Base-by-base conservation (phyloP, 352 stramenopile species). In the Pythium brassicae region DNA sequence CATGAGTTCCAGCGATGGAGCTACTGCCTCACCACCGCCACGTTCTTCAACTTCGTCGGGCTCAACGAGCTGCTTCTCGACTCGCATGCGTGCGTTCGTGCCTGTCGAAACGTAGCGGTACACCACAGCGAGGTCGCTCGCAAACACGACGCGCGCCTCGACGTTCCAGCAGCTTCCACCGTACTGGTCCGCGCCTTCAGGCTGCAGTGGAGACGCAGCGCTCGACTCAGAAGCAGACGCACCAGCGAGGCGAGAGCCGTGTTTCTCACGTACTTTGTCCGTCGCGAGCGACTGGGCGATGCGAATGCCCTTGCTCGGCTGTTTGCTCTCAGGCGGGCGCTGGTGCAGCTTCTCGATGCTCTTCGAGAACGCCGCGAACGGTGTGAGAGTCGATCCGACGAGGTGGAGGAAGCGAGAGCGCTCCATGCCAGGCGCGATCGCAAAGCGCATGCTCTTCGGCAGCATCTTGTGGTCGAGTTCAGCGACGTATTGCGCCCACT, bases 21-120 rank as follows among this genome's bases (percentile, higher is more conserved):
- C 12, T 27, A 8, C 9, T 1, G 9, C 2, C 6, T 39, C 19
- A 12, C 15, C 19, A 12, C 15, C 7, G 9, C 4, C 11, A 8
- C 6, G 0, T 22, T 29, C 25, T 35, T n/a, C 25, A 7, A 2
- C 25, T 1, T 29, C 26, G 10, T 20, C 14, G 4, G 19, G 20
- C 59, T 27, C 32, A 2, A 26, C 3, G 12, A 46, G 45, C 20
- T 48, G 49, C 29, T 34, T 49, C 40, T 40, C 27, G 32, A 53
- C 26, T 20, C 66, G 72, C 29, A 85, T 59, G 17, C 68, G 66
- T 35, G 73, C 63, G 22, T 71, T 76, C 5, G 66, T 71, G 1
- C 79, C 82, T 5, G 78, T 85, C 2, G 76, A 86, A 14, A 83
- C 50, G 56, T 88, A 89, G 40, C 79, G 61, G 44, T 80, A 88